Evolutionary conservation across 129 eudicot species (phyloP).

Genomic region (Helichrysum umbraculigerum): DNA sequence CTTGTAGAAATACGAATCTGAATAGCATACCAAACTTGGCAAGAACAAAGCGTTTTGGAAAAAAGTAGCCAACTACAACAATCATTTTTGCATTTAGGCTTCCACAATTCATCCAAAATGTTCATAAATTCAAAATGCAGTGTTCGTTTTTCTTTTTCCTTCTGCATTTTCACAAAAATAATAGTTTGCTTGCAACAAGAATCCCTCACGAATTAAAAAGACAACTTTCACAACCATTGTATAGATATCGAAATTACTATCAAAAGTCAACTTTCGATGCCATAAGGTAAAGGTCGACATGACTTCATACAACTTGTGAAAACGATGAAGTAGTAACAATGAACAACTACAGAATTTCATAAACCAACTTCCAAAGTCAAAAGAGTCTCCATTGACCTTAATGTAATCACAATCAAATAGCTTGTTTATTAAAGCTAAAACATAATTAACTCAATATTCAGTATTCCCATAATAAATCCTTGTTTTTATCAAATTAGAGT

Average conservation of each 20-base stretch:
- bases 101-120: neutral
- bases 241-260: neutral
- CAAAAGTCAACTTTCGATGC: neutral
- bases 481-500: neutral
- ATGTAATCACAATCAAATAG: neutral
- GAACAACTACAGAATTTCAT: neutral
- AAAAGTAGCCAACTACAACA: neutral
- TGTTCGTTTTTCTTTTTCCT: neutral
- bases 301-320: slow-evolving; percentile 1
- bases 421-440: neutral
- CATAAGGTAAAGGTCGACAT: neutral
- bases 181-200: neutral
- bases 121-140: neutral
- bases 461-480: neutral
- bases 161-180: neutral
- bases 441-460: neutral
- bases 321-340: neutral
- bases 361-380: slow-evolving; percentile 5
- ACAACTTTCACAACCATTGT: neutral
- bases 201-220: neutral
- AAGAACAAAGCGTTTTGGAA: neutral
- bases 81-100: neutral
- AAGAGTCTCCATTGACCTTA: neutral
- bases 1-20: neutral
- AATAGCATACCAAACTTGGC: neutral